Evolutionary conservation across 1,284 basidiomycete species (phyloP), one percentile per base, ranked within the genome.

Genomic region (Boletus calvinii): DNA sequence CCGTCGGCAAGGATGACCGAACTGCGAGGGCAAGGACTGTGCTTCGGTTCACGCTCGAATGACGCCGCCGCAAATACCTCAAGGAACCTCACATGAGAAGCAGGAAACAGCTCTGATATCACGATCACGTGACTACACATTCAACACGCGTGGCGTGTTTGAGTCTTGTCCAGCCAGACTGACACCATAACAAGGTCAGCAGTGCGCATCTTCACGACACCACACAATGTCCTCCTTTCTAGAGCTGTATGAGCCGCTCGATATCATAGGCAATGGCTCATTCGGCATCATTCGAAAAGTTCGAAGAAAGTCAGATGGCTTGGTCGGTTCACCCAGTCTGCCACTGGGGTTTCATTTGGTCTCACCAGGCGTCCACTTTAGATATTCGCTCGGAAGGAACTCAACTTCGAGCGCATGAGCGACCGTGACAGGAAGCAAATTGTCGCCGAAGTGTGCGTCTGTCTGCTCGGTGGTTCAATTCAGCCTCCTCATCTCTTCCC

Each of bases 261-360:
- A 94, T 60, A 79, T 96, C 56, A 96, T 99, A 50, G 95, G 96
- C 7, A 96, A 94, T 61, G 95, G 95, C n/a, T 92, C 91, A 10
- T 99, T 98, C 75, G 95, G 96, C 2, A 89, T 96, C 59, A 98
- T 98, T 62, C 85, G 92, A 57, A 97, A 96, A 75, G 94, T 98
- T 17, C 78, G 85, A 57, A 76, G 95, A 60, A 89, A 91, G 66
- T 73, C 81, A 7, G 96, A 98, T 71, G 92, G 92, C 44, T 66
- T 84, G 69, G 93, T 94, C 61, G 61, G 88, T 81, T 29, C 26
- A 30, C n/a, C 6, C 36, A n/a, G 6, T 29, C 34, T 58, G 49
- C 52, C 51, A 57, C 55, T 46, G 26, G 43, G 50, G 15, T 26
- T 31, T 42, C 46, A 10, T 35, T 18, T 40, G 12, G n/a, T 32